Evolutionary conservation across 345 rosid species (phyloP).

Genomic region (Eucalyptus globulus): DNA sequence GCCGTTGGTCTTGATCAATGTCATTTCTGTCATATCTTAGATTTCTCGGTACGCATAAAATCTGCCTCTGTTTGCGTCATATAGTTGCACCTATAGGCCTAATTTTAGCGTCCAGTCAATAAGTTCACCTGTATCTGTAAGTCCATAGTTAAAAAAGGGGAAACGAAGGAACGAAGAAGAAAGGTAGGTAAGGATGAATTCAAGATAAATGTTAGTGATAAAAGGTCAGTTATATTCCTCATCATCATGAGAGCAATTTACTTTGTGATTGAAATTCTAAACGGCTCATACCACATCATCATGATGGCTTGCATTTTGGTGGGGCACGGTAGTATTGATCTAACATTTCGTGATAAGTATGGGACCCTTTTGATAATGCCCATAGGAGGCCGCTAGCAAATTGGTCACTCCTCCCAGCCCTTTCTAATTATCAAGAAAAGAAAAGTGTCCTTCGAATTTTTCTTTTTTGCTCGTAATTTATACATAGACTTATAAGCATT

Average conservation of each 20-base stretch:
- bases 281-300: background rate
- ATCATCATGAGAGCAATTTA: background rate
- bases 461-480: background rate
- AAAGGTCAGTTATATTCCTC: background rate
- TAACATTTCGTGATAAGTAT: too few species aligned
- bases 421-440: background rate
- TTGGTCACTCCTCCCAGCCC: too few species aligned
- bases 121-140: background rate
- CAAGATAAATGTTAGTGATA: background rate
- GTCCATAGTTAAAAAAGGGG: background rate
- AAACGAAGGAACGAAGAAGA: background rate
- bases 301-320: background rate
- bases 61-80: background rate
- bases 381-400: fast-evolving
- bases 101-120: background rate
- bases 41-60: background rate
- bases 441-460: background rate
- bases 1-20: background rate
- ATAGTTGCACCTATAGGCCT: background rate
- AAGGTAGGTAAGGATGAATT: background rate
- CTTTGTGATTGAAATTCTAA: background rate
- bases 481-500: background rate
- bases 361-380: background rate
- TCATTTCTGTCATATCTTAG: background rate
- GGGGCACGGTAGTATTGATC: fast-evolving